A percentile compares a stretch with the other conserved stretches of the same genome.
These are phyloP conservation scores for Trichoderma semiorbis DNA, from an alignment of 2,329 filamentous ascomycete genomes.

Conservation along the genomic window DNA sequence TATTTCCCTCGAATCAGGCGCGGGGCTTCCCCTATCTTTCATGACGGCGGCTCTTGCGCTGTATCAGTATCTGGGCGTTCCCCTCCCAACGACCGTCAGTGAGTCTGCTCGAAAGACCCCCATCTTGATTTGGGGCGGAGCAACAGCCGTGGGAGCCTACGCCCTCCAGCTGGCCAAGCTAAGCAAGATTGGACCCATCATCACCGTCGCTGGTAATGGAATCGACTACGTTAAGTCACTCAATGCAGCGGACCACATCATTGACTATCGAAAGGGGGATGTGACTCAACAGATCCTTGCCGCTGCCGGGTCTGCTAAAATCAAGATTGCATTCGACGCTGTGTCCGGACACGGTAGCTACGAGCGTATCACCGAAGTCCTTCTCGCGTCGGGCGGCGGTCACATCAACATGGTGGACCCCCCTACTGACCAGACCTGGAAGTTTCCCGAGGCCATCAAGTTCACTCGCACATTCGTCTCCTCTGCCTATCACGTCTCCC, in stretches of 20 bases:
- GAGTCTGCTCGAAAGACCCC: conserved; percentile 5
- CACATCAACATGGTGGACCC: conserved; percentile 8
- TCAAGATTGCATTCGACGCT: not conserved
- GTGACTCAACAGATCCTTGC: not conserved
- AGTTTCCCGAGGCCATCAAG: not conserved
- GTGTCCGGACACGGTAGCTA: conserved; percentile 1
- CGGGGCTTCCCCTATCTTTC: not conserved
- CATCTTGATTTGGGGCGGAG: conserved; percentile 47
- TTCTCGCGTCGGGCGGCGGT: not conserved
- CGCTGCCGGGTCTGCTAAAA: not conserved
- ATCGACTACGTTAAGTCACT: not conserved
- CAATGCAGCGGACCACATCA: not conserved
- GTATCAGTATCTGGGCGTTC: not conserved
- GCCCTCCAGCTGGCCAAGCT: conserved; percentile 51
- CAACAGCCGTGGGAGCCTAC: conserved; percentile 53
- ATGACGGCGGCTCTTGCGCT: not conserved
- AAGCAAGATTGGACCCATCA: conserved; percentile 55
- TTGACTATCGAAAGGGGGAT: conserved; percentile 5
- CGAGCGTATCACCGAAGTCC: not conserved
- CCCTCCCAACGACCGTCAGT: not conserved
- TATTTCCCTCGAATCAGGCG: conserved; percentile 36
- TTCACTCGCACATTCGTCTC: conserved; percentile 3
- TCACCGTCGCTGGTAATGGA: conserved; percentile 48
- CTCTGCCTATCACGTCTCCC: conserved; percentile 2
- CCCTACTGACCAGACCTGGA: not conserved